phyloP scores from a whole-genome alignment of 169 alveolate genomes.

The Plasmodium cynomolgi region DNA sequence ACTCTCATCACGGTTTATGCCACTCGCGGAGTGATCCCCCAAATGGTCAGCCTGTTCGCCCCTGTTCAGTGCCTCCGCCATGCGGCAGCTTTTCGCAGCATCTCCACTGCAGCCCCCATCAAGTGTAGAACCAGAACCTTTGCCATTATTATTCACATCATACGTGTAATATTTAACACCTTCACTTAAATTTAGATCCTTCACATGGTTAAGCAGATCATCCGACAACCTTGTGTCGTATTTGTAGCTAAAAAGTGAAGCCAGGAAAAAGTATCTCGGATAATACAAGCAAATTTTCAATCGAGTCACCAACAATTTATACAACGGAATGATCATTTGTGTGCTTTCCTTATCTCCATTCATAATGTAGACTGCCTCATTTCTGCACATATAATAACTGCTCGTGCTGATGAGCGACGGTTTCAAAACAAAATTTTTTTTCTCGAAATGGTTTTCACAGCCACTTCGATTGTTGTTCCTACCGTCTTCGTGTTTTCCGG shows the following conservation, averaged over 20 bases:
- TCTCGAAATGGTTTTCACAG: neutral
- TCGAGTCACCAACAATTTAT: slow-evolving; percentile 66
- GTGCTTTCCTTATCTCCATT: slow-evolving; percentile 42
- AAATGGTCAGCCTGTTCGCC: neutral
- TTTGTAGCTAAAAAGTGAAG: slow-evolving; percentile 51
- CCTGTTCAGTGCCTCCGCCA: neutral
- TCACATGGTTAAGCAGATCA: slow-evolving; percentile 14
- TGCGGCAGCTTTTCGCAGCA: neutral
- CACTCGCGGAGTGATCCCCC: neutral
- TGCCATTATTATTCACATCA: neutral
- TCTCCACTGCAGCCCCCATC: neutral
- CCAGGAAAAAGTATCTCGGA: slow-evolving; percentile 59
- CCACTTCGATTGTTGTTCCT: neutral
- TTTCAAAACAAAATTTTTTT: slow-evolving; percentile 4
- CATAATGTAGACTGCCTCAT: slow-evolving; percentile 15
- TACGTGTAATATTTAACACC: slow-evolving; percentile 14
- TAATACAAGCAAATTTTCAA: slow-evolving; percentile 70
- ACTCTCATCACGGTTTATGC: neutral
- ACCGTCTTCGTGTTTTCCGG: slow-evolving; percentile 1
- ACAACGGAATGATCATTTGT: slow-evolving; percentile 48
- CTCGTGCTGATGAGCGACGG: slow-evolving; percentile 40
- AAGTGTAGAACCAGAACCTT: neutral
- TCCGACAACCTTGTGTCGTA: slow-evolving; percentile 46
- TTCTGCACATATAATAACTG: slow-evolving; percentile 29
- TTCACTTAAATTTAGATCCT: slow-evolving; percentile 17